Percentiles rank a stretch among this genome's conserved stretches.
Conservation (phyloP, 2,329 filamentous ascomycete species). For the Venturia pyrina region DNA sequence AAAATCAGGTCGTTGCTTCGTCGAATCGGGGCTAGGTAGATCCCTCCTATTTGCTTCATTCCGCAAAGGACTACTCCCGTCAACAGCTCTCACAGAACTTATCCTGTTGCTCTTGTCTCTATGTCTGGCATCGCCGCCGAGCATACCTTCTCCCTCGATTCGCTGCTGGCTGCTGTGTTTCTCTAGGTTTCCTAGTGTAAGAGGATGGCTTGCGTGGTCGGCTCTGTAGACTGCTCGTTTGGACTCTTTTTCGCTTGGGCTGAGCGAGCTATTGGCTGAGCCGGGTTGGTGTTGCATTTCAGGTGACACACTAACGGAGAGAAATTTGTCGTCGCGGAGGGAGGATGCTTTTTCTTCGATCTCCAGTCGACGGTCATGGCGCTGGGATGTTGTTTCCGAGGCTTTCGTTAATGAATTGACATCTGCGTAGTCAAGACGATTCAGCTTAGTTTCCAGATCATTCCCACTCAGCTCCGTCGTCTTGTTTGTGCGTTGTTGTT, state of each 20-base stretch:
- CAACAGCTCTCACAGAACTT: not conserved
- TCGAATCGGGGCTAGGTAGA: not conserved
- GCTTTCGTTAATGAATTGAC: not conserved
- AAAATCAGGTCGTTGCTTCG: not conserved
- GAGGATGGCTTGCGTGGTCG: constrained; percentile 3
- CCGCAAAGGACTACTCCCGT: not conserved
- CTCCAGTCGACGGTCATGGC: constrained; percentile 35
- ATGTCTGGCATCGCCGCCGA: not conserved
- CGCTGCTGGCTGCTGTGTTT: constrained; percentile 7
- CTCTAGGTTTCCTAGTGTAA: constrained; percentile 8
- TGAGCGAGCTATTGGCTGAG: not conserved
- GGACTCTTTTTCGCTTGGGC: not conserved
- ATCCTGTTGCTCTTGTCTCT: not conserved
- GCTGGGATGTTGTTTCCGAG: constrained; percentile 31
- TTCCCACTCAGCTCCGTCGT: not conserved
- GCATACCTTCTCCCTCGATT: not conserved
- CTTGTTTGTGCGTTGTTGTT: not conserved
- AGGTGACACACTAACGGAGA: not conserved
- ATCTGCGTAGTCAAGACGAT: not conserved
- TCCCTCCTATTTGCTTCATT: not conserved
- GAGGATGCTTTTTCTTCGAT: constrained; percentile 46
- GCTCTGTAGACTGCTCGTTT: not conserved
- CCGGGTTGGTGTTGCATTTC: not conserved
- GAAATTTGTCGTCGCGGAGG: constrained; percentile 41
- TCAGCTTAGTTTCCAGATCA: not conserved